Conservation (phyloP, 2,329 filamentous ascomycete genomes). For the Paecilomyces sp. region DNA sequence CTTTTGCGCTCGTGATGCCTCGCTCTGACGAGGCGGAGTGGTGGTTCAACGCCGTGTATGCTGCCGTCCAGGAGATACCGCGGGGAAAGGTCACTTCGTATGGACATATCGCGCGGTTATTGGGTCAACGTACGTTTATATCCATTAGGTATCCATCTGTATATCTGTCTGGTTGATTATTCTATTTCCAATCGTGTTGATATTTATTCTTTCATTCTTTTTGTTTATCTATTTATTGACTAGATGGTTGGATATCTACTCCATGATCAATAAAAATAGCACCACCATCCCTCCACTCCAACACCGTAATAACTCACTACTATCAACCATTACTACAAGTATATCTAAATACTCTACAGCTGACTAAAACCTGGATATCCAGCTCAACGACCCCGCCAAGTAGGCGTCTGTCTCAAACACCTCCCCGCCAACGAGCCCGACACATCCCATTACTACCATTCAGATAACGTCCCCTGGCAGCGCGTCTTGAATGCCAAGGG, state of each 20-base stretch:
- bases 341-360: too few species aligned
- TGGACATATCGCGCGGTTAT: conserved; percentile 59
- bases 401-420: conserved; percentile 84
- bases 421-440: conserved; percentile 51
- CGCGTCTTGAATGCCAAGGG: conserved; percentile 84
- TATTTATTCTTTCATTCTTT: too few species aligned
- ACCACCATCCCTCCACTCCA: too few species aligned
- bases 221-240: too few species aligned
- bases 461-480: conserved; percentile 85
- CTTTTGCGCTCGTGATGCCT: conserved; percentile 24
- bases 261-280: too few species aligned
- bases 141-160: too few species aligned
- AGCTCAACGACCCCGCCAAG: conserved; percentile 73
- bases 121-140: conserved; percentile 51
- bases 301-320: too few species aligned
- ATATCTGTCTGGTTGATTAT: too few species aligned
- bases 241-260: too few species aligned
- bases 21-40: conserved; percentile 42
- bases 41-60: conserved; percentile 62
- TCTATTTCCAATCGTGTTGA: too few species aligned
- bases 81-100: conserved; percentile 79
- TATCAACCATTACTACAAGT: too few species aligned
- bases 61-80: conserved; percentile 79
- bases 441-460: conserved; percentile 54
- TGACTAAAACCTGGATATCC: not conserved